Percentiles rank a stretch among this genome's conserved stretches.
phyloP scores from a whole-genome alignment of 2,329 filamentous ascomycete genomes.

The Simplicillium sp. region DNA sequence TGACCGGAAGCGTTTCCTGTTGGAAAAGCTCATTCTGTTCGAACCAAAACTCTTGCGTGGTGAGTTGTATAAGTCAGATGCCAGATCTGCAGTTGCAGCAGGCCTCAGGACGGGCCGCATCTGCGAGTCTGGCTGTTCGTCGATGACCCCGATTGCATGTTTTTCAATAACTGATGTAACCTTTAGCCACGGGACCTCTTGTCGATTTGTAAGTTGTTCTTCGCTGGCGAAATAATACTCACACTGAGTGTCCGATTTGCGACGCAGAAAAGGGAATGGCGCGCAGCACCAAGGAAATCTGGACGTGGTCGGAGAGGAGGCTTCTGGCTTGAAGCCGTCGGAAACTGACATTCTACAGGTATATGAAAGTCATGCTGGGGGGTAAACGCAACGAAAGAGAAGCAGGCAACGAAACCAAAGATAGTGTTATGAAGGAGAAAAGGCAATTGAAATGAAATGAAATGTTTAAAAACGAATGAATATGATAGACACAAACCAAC shows the following conservation, averaged over 20 bases:
- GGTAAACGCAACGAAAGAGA: not conserved
- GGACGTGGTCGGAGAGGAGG: slow-evolving; percentile 36
- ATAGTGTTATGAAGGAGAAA: too few species aligned
- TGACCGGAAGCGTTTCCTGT: slow-evolving; percentile 36
- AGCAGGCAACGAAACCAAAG: too few species aligned
- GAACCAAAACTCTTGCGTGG: slow-evolving; percentile 15
- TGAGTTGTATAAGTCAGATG: slow-evolving; percentile 5
- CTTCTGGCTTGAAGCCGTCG: slow-evolving; percentile 30
- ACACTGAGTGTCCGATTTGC: slow-evolving; percentile 9
- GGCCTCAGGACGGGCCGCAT: slow-evolving; percentile 14
- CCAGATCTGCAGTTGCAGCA: not conserved
- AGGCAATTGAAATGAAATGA: too few species aligned
- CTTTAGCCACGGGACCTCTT: slow-evolving; percentile 6
- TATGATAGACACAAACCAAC: too few species aligned
- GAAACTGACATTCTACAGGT: slow-evolving; percentile 28
- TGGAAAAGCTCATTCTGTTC: slow-evolving; percentile 32
- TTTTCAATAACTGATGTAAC: slow-evolving; percentile 12
- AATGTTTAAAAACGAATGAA: too few species aligned
- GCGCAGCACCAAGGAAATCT: slow-evolving; percentile 35
- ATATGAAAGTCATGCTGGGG: not conserved
- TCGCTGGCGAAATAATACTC: not conserved
- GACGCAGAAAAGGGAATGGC: slow-evolving; percentile 24
- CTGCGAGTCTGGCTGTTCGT: slow-evolving; percentile 18
- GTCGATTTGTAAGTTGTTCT: not conserved
- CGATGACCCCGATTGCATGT: slow-evolving; percentile 13